phyloP scores from a whole-genome alignment of 202 grass and related monocot genomes.

The Elaeis oleifera region DNA sequence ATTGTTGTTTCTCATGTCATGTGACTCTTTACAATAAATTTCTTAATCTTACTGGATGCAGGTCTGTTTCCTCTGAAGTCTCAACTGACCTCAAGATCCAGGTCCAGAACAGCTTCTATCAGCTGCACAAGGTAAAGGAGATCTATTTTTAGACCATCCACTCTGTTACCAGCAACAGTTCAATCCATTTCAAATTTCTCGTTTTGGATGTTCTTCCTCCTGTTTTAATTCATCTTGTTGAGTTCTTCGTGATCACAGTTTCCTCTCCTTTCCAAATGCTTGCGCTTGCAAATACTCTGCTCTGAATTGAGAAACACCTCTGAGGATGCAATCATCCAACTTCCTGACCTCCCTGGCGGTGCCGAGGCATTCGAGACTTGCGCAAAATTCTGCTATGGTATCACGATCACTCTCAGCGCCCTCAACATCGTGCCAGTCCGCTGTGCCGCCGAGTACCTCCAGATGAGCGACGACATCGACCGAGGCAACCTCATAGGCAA shows the following conservation, averaged over 20 bases:
- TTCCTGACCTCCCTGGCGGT: constrained; percentile 58
- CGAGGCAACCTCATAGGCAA: constrained; percentile 70
- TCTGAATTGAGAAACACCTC: constrained; percentile 27
- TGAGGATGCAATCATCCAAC: constrained; percentile 33
- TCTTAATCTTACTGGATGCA: constrained; percentile 5
- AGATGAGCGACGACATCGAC: constrained; percentile 80
- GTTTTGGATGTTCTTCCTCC: neutral
- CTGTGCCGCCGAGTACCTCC: constrained; percentile 73
- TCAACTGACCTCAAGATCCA: constrained; percentile 86
- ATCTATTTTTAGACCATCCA: no score
- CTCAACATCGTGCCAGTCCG: constrained; percentile 67
- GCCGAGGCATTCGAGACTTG: constrained; percentile 79
- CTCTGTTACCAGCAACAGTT: no score
- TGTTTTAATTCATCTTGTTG: constrained; percentile 6
- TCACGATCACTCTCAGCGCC: constrained; percentile 78
- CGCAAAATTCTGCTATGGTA: constrained; percentile 95
- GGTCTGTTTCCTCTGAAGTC: constrained; percentile 88
- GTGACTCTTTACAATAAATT: no score
- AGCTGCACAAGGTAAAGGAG: constrained; percentile 78
- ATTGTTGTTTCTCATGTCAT: no score
- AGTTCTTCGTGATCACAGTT: constrained; percentile 36
- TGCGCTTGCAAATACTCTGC: constrained; percentile 70
- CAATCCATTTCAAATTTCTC: no score
- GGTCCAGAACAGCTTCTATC: constrained; percentile 53
- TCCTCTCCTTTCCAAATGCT: constrained; percentile 84